Evolutionary conservation across 805 yeast species (phyloP), one percentile per base, ranked within the genome.

Genomic region (Yarrowia deformans): DNA sequence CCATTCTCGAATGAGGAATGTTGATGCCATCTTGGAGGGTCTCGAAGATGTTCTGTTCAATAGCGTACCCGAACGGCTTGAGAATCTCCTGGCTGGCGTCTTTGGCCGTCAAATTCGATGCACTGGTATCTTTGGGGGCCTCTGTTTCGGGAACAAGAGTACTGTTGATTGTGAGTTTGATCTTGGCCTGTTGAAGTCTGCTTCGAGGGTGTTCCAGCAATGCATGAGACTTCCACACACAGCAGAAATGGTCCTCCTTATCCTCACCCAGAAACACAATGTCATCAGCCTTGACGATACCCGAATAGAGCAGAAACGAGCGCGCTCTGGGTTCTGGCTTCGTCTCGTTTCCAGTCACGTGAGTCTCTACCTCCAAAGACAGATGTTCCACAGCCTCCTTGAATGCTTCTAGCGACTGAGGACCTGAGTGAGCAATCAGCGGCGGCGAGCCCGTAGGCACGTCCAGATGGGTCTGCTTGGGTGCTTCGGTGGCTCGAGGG

Each of bases 341-440:
- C 35, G 52, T 60, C 46, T 60, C 66, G 66, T 60, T 48, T 35
- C 68, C 68, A 18, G 45, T 48, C 34, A 63, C 68, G 40, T 63
- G 56, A 6, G 68, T 40, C 48, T 63, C 68, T 3, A 63, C 40
- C 34, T 63, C 68, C n/a, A 63, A 14, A 10, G 56, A 48, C 56
- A 63, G 35, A 32, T 39, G 68, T 40, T 63, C 39, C 6, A 49
- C 68, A 1, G 68, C 55, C 23, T 63, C 56, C 19, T 60, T 45
- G 43, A 60, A 60, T 14, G 66, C 52, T 8, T 63, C 68, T 2
- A 63, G 32, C n/a, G 56, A 39, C 23, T 48, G 56, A 16, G 68
- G 48, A 12, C 56, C 68, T 5, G 48, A 37, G 13, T 23, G 40
- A 3, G n/a, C 63, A 29, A 56, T 14, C 16, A 49, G 32, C 3